Conservation (phyloP, 2,329 filamentous ascomycete species). For the Hirsutella minnesotensis region DNA sequence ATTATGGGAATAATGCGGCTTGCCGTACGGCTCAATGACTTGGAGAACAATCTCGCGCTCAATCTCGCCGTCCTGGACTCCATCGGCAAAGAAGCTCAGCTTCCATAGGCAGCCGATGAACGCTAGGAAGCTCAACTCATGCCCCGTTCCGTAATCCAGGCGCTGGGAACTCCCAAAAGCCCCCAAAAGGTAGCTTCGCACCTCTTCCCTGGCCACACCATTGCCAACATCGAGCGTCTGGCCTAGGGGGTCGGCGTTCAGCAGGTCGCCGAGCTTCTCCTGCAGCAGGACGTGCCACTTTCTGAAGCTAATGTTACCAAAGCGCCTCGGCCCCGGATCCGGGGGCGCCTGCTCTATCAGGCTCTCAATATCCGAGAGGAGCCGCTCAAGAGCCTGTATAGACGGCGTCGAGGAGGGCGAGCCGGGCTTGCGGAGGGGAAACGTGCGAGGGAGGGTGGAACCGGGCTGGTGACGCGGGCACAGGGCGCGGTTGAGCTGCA, state of each 20-base stretch:
- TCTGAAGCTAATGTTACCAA: slow-evolving; percentile 85
- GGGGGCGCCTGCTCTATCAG: slow-evolving; percentile 73
- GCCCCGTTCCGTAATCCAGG: slow-evolving; percentile 90
- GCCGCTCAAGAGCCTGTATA: slow-evolving; percentile 50
- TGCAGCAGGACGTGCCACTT: slow-evolving; percentile 67
- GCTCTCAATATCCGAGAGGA: slow-evolving; percentile 52
- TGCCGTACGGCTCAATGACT: slow-evolving; percentile 61
- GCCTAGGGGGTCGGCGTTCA: slow-evolving; percentile 16
- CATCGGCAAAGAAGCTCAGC: slow-evolving; percentile 62
- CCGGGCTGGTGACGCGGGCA: slow-evolving; percentile 52
- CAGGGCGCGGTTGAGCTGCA: slow-evolving; percentile 82
- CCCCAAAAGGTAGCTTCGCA: slow-evolving; percentile 70
- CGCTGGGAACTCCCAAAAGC: slow-evolving; percentile 80
- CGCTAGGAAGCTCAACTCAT: slow-evolving; percentile 88
- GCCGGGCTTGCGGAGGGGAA: slow-evolving; percentile 27
- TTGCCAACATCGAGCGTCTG: slow-evolving; percentile 18
- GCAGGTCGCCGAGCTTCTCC: slow-evolving; percentile 33
- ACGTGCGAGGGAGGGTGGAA: slow-evolving; percentile 23
- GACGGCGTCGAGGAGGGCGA: slow-evolving; percentile 32
- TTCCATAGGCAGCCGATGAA: slow-evolving; percentile 91
- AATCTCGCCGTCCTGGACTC: slow-evolving; percentile 36
- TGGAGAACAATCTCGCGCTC: slow-evolving; percentile 75
- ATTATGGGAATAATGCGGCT: fast-evolving
- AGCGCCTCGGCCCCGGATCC: slow-evolving; percentile 73
- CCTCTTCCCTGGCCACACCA: slow-evolving; percentile 49